A percentile compares a stretch with the other conserved stretches of the same genome.
These are phyloP conservation scores for Phlyctochytrium planicorne DNA, from an alignment of 192 early-diverging fungal species.

Conservation along the genomic window DNA sequence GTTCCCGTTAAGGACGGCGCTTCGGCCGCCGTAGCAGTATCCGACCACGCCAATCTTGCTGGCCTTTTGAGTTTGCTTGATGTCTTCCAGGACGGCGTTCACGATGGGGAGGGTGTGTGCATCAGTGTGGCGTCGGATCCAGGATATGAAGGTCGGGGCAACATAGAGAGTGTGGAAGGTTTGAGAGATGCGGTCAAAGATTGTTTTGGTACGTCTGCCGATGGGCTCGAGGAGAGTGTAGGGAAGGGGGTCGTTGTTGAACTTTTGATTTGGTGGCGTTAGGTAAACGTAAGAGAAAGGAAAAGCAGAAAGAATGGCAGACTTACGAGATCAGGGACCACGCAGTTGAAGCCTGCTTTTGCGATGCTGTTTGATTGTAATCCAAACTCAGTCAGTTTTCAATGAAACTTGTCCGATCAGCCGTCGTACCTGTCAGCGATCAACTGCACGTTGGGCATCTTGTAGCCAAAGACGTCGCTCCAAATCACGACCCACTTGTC, in stretches of 20 bases:
- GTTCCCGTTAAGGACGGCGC: neutral
- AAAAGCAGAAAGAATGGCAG: no score
- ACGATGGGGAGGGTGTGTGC: neutral
- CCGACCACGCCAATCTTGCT: neutral
- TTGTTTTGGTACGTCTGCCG: neutral
- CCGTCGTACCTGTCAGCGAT: no score
- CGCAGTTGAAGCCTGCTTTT: neutral
- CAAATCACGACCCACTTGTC: constrained; percentile 3
- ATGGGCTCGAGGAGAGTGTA: neutral
- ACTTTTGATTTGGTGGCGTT: no score
- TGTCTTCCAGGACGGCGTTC: neutral
- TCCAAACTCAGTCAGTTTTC: no score
- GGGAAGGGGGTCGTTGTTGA: neutral
- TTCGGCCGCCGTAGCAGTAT: neutral
- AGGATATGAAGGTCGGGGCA: neutral
- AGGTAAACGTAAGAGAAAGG: no score
- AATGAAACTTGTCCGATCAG: no score
- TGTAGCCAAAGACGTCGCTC: neutral
- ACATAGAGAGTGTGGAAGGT: neutral
- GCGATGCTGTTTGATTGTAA: constrained; percentile 1
- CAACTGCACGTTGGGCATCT: neutral
- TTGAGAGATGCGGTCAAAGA: constrained; percentile 5
- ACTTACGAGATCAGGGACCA: neutral
- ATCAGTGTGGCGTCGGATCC: neutral
- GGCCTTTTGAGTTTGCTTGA: neutral